A percentile compares a stretch with the other conserved stretches of the same genome.
phyloP scores from a whole-genome alignment of 2,329 filamentous ascomycete species.

The Chrysoporthe austroafricana region DNA sequence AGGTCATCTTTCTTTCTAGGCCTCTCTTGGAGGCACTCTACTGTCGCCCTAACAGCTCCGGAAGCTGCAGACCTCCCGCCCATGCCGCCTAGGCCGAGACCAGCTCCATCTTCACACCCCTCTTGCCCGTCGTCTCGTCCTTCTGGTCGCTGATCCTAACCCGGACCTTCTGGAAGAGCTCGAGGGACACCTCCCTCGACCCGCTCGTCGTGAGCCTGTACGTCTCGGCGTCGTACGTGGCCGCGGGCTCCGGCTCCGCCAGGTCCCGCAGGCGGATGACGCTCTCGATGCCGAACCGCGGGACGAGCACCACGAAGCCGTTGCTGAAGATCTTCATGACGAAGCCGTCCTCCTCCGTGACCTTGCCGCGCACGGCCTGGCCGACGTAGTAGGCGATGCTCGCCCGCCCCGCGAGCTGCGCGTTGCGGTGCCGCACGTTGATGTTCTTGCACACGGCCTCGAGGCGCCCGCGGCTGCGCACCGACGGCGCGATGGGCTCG shows the following conservation, averaged over 20 bases:
- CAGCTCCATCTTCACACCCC: conserved; percentile 80
- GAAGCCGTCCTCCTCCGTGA: conserved; percentile 85
- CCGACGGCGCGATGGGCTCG: conserved; percentile 78
- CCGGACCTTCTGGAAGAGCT: conserved; percentile 89
- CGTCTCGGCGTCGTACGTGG: conserved; percentile 82
- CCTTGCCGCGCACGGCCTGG: conserved; percentile 82
- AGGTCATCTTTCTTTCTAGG: neutral
- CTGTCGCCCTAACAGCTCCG: neutral
- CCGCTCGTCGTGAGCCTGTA: conserved; percentile 72
- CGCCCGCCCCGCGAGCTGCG: conserved; percentile 90
- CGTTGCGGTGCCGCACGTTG: conserved; percentile 95
- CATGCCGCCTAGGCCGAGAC: conserved; percentile 39
- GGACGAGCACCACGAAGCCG: conserved; percentile 95
- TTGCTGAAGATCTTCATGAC: conserved; percentile 98
- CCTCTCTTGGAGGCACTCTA: neutral
- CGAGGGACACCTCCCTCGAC: conserved; percentile 63
- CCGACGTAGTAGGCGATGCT: conserved; percentile 98
- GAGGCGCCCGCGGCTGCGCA: conserved; percentile 81
- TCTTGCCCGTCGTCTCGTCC: conserved; percentile 95
- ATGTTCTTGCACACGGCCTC: conserved; percentile 98
- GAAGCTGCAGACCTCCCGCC: no score
- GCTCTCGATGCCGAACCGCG: conserved; percentile 92
- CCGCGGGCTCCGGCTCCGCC: conserved; percentile 75
- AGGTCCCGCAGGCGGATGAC: conserved; percentile 86
- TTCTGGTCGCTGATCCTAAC: conserved; percentile 91